Percentiles rank a stretch among this genome's conserved stretches.
phyloP scores from a whole-genome alignment of 768 basidiomycete species.

The Mycena chlorophos region DNA sequence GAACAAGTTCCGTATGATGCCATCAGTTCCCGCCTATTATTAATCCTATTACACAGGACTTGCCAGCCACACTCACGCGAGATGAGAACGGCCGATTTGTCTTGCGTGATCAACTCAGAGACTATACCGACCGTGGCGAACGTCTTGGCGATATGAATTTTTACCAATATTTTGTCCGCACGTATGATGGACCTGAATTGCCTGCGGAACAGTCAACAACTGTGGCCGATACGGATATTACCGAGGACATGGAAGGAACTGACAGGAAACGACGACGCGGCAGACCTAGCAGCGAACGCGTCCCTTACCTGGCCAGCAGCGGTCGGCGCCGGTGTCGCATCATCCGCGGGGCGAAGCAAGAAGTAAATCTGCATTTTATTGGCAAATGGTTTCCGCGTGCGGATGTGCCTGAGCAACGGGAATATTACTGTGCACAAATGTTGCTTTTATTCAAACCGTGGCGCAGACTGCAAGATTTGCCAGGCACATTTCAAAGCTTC shows the following conservation, averaged over 20 bases:
- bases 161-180: too few relatives aligned
- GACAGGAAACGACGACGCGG: not conserved
- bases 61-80: too few relatives aligned
- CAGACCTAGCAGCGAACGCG: slow-evolving; percentile 23
- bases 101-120: too few relatives aligned
- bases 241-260: slow-evolving; percentile 19
- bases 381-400: slow-evolving; percentile 33
- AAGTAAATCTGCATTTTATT: slow-evolving; percentile 34
- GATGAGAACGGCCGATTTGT: too few relatives aligned
- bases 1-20: too few relatives aligned
- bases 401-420: slow-evolving; percentile 16
- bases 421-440: slow-evolving; percentile 31
- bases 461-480: slow-evolving; percentile 28
- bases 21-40: too few relatives aligned
- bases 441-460: slow-evolving; percentile 38
- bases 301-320: slow-evolving; percentile 24
- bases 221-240: slow-evolving; percentile 19
- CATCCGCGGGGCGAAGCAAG: slow-evolving; percentile 27
- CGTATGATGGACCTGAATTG: too few relatives aligned
- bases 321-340: slow-evolving; percentile 21
- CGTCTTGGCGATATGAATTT: too few relatives aligned
- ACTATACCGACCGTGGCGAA: too few relatives aligned
- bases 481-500: slow-evolving; percentile 18
- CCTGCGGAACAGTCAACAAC: too few relatives aligned
- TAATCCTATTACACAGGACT: too few relatives aligned